A percentile compares a stretch with the other conserved stretches of the same genome.
These are phyloP conservation scores for Syzygium oleosum DNA, from an alignment of 345 rosid genomes.

Conservation along the genomic window DNA sequence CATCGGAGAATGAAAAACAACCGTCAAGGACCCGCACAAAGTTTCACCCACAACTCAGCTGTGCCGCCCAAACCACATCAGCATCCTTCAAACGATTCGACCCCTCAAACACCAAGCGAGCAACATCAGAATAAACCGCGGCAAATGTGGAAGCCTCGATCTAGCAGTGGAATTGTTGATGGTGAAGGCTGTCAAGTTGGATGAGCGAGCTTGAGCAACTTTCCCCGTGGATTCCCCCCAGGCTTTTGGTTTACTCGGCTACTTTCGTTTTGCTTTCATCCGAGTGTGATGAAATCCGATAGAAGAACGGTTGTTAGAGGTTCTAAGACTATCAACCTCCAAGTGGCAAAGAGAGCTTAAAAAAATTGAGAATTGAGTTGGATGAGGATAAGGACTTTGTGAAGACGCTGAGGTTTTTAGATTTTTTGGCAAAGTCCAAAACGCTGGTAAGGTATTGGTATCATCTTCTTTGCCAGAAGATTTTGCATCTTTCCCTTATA, in stretches of 20 bases:
- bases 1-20: not conserved
- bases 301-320: not conserved
- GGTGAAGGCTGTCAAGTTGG: not conserved
- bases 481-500: not conserved
- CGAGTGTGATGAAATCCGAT: not conserved
- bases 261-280: not conserved
- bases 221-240: not conserved
- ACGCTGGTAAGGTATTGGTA: not conserved
- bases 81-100: not conserved
- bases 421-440: not conserved
- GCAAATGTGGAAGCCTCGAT: conserved; percentile 5
- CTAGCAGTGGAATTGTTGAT: not conserved
- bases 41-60: not conserved
- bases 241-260: not conserved
- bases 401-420: not conserved
- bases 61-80: not conserved
- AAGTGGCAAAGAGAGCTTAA: not conserved
- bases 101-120: not conserved
- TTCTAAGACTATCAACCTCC: not conserved
- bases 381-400: not conserved
- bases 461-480: not conserved
- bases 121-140: not conserved
- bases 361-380: not conserved
- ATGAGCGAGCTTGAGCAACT: not conserved
- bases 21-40: not conserved